A percentile compares a stretch with the other conserved stretches of the same genome.
These are phyloP conservation scores for Chaetomiaceae sp. DNA, from an alignment of 2,329 filamentous ascomycete species.

Conservation along the genomic window DNA sequence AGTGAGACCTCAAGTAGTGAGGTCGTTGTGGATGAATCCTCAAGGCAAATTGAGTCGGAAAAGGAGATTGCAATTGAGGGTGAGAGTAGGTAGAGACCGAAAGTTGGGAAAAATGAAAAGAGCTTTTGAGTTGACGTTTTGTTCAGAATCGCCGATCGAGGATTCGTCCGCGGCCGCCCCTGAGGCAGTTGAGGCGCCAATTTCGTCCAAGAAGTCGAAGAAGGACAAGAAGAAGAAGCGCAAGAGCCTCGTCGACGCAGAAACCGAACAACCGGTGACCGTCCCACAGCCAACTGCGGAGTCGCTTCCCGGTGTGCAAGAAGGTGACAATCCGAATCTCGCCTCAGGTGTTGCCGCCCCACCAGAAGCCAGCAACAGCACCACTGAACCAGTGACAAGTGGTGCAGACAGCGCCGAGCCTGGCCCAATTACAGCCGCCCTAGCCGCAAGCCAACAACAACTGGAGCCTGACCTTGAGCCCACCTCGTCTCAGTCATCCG, in stretches of 20 bases:
- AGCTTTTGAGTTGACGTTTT: background rate
- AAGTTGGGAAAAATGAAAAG: background rate
- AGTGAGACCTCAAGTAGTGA: background rate
- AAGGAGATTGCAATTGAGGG: background rate
- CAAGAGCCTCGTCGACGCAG: slow-evolving; percentile 11
- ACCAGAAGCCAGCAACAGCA: slow-evolving; percentile 13
- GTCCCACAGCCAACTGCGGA: slow-evolving; percentile 9
- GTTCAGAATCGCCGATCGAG: background rate
- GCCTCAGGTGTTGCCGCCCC: slow-evolving; percentile 12
- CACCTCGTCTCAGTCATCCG: slow-evolving; percentile 25
- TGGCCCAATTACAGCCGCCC: slow-evolving; percentile 17
- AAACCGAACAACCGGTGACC: slow-evolving; percentile 8
- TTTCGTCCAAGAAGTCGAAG: slow-evolving; percentile 25
- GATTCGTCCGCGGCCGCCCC: background rate
- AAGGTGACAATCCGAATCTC: slow-evolving; percentile 4
- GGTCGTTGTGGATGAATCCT: background rate
- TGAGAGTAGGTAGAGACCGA: slow-evolving; percentile 4
- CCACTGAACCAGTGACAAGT: slow-evolving; percentile 24
- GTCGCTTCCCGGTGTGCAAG: slow-evolving; percentile 6
- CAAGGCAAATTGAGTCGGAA: background rate
- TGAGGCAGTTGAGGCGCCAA: background rate
- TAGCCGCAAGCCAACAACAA: slow-evolving; percentile 12
- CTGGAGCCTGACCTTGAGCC: slow-evolving; percentile 2
- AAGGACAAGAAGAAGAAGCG: slow-evolving; percentile 30
- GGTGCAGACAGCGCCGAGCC: slow-evolving; percentile 15